Evolutionary conservation across 495 filamentous ascomycete species (phyloP).

Genomic region (Pseudotulostoma volvatum): DNA sequence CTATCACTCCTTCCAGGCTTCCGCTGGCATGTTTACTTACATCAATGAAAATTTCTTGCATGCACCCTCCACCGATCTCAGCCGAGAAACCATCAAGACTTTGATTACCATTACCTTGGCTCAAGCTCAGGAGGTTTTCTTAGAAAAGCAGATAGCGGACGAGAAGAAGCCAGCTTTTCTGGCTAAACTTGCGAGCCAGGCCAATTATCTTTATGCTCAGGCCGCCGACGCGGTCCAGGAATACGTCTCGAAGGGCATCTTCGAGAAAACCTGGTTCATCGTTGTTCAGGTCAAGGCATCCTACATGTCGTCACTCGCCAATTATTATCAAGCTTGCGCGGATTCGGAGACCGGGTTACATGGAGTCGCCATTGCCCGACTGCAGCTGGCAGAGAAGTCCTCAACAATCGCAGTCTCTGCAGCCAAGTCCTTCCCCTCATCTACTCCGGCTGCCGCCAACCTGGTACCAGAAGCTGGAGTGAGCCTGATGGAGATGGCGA

Average conservation of each 20-base stretch:
- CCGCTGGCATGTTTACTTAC: slow-evolving; percentile 98
- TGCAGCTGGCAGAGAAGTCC: slow-evolving; percentile 63
- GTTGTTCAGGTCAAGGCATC: slow-evolving; percentile 76
- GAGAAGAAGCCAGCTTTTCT: slow-evolving; percentile 83
- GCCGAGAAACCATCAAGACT: slow-evolving; percentile 86
- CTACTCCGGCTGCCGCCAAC: slow-evolving; percentile 67
- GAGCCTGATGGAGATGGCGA: slow-evolving; percentile 61
- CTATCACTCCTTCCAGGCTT: slow-evolving; percentile 96
- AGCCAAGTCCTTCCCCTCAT: slow-evolving; percentile 66
- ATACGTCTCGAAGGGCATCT: slow-evolving; percentile 77
- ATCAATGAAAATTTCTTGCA: slow-evolving; percentile 99
- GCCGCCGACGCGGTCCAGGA: slow-evolving; percentile 81
- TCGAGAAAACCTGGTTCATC: slow-evolving; percentile 88
- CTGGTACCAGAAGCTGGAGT: slow-evolving; percentile 61
- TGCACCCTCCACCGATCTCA: slow-evolving; percentile 86
- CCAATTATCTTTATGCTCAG: slow-evolving; percentile 74
- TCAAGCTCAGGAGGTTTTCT: slow-evolving; percentile 89
- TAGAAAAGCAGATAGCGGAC: slow-evolving; percentile 90
- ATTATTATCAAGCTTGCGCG: slow-evolving; percentile 85
- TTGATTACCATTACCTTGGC: slow-evolving; percentile 85
- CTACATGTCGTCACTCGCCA: slow-evolving; percentile 70
- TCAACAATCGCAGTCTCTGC: slow-evolving; percentile 58
- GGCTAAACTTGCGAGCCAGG: slow-evolving; percentile 84
- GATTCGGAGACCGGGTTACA: slow-evolving; percentile 80
- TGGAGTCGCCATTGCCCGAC: slow-evolving; percentile 68